Evolutionary conservation across 148 eudicot species (phyloP).

Genomic region (Pharnaceum exiguum): DNA sequence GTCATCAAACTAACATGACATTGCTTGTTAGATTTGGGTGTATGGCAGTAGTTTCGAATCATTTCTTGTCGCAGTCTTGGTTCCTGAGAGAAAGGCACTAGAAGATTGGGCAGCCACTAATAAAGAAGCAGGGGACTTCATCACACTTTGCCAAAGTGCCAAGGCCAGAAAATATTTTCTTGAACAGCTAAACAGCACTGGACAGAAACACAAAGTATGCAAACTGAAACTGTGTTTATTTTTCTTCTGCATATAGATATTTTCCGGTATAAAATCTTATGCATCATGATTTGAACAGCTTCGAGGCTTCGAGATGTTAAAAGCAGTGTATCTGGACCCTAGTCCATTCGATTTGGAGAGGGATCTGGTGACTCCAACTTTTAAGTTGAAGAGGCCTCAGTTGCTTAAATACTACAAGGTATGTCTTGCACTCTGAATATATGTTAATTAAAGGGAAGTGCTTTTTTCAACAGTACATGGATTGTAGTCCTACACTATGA

Average conservation of each 20-base stretch:
- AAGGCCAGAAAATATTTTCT: conserved; percentile 64
- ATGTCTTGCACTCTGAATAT: not conserved
- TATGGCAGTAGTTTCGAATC: conserved; percentile 96
- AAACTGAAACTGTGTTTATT: not conserved
- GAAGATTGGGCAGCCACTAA: conserved; percentile 78
- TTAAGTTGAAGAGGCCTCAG: conserved; percentile 91
- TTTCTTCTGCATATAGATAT: not conserved
- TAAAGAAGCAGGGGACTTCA: conserved; percentile 44
- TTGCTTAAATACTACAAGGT: conserved; percentile 91
- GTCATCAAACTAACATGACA: not conserved
- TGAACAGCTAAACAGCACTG: conserved; percentile 77
- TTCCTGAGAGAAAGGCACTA: conserved; percentile 73
- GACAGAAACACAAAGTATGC: conserved; percentile 58
- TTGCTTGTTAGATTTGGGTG: conserved; percentile 69
- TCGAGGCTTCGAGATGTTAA: conserved; percentile 86
- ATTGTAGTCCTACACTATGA: too few relatives aligned
- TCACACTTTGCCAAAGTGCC: conserved; percentile 49
- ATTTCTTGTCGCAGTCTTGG: conserved; percentile 85
- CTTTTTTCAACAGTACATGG: not conserved
- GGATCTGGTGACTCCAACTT: conserved; percentile 94
- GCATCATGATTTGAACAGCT: conserved; percentile 44
- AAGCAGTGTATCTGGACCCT: conserved; percentile 72
- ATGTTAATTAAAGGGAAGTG: not conserved
- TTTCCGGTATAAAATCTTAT: not conserved
- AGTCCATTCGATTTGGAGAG: conserved; percentile 77